Conservation (phyloP, 768 basidiomycete species). For the Trametes meyenii region DNA sequence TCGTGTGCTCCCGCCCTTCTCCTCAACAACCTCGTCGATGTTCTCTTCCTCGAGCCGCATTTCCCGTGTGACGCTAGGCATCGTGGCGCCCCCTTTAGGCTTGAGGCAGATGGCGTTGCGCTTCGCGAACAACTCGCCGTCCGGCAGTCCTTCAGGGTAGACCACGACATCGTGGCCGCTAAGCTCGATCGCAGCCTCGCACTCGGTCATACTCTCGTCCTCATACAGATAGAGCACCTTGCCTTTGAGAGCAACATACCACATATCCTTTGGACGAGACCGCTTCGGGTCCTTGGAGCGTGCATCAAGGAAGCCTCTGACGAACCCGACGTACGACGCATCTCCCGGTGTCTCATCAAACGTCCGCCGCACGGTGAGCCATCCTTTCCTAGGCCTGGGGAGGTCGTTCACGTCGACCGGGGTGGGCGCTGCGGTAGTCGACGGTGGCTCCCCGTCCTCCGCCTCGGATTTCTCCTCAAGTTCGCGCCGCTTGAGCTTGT, state of each 20-base stretch:
- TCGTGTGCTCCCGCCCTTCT: slow-evolving; percentile 46
- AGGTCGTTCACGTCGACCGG: slow-evolving; percentile 50
- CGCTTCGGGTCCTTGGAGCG: slow-evolving; percentile 84
- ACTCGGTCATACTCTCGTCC: slow-evolving; percentile 88
- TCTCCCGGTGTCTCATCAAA: slow-evolving; percentile 69
- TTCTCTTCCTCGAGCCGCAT: slow-evolving; percentile 43
- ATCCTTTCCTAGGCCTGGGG: slow-evolving; percentile 72
- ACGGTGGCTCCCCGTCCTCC: slow-evolving; percentile 35
- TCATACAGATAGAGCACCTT: slow-evolving; percentile 92
- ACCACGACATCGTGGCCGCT: slow-evolving; percentile 76
- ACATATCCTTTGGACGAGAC: slow-evolving; percentile 87
- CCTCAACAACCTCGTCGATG: slow-evolving; percentile 39
- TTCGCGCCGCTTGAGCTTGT: slow-evolving; percentile 34
- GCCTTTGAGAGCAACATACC: slow-evolving; percentile 91
- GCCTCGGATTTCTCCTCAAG: slow-evolving; percentile 25
- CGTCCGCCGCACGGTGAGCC: slow-evolving; percentile 81
- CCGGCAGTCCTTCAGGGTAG: slow-evolving; percentile 71
- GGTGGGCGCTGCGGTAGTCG: slow-evolving; percentile 32
- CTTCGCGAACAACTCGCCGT: slow-evolving; percentile 90
- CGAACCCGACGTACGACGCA: slow-evolving; percentile 75
- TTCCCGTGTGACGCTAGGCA: slow-evolving; percentile 58
- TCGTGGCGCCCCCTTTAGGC: slow-evolving; percentile 44
- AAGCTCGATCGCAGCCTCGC: slow-evolving; percentile 88
- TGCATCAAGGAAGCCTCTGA: slow-evolving; percentile 78
- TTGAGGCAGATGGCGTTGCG: slow-evolving; percentile 84